Percentiles rank a stretch among this genome's conserved stretches.
Evolutionary conservation across 2,329 filamentous ascomycete species (phyloP).

Genomic region (Paecilomyces formosus): DNA sequence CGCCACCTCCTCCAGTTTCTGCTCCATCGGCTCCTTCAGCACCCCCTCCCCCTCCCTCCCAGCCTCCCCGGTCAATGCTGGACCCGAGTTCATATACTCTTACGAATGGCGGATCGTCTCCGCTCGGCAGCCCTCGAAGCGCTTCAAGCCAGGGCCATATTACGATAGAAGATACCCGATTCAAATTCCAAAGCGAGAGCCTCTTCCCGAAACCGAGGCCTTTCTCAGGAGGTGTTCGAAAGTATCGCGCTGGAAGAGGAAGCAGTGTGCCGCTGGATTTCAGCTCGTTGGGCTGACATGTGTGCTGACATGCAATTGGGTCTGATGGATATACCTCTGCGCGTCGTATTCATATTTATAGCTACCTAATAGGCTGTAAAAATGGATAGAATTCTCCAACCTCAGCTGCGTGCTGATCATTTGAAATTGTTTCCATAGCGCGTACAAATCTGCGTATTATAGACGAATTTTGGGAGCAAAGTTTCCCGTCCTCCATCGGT

Average conservation of each 20-base stretch:
- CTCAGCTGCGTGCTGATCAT: neutral
- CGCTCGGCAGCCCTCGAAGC: slow-evolving; percentile 17
- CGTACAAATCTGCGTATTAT: too few species aligned
- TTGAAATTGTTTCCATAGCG: neutral
- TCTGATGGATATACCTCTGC: neutral
- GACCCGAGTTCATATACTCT: slow-evolving; percentile 73
- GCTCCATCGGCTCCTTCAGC: slow-evolving; percentile 27
- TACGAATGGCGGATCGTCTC: slow-evolving; percentile 48
- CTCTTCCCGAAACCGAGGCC: slow-evolving; percentile 78
- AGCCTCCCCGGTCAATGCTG: slow-evolving; percentile 51
- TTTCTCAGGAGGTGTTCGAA: slow-evolving; percentile 65
- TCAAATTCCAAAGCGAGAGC: slow-evolving; percentile 78
- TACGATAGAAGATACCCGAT: slow-evolving; percentile 68
- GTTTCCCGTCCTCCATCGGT: neutral
- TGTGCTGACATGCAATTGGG: slow-evolving; percentile 13
- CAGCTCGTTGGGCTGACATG: slow-evolving; percentile 33
- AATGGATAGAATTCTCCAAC: neutral
- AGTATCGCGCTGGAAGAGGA: slow-evolving; percentile 82
- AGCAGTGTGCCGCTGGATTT: slow-evolving; percentile 92
- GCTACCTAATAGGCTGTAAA: neutral
- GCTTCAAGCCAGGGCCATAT: slow-evolving; percentile 25
- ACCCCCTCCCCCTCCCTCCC: slow-evolving; percentile 34
- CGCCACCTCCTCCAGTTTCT: slow-evolving; percentile 38
- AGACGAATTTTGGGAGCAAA: too few species aligned
- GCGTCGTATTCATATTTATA: neutral